Evolutionary conservation across 257 asterid genomes (phyloP), one percentile per base, ranked within the genome.

Genomic region (Capsicum chinense): DNA sequence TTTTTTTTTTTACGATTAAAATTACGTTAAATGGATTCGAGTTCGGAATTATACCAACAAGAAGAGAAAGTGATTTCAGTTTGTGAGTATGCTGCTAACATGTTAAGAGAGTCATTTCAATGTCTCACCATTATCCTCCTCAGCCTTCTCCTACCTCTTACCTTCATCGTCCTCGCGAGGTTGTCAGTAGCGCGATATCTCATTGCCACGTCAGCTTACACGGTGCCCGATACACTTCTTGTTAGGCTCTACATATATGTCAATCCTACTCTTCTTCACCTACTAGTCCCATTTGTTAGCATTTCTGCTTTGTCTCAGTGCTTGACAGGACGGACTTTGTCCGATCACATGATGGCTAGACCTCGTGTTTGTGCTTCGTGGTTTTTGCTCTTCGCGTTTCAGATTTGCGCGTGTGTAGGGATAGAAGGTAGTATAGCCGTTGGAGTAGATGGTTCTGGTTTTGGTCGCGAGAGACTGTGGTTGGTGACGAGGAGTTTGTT

Each of bases 111-210:
- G 56, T 52, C 88, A 8, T 93, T 90, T 66, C 94, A 85, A 58
- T 87, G 89, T 33, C 80, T 93, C 42, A 87, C 97, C 17, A 84
- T 83, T 70, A 83, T 90, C 79, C 91, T 92, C 69, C 97, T 93
- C 80, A 87, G 93, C 83, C 97, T 94, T 83, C 95, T 93, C 86
- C 94, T 93, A 79, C 98, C 97, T 52, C 93, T 93, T 79, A 92
- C 97, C 0, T 93, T 92, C 80, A 95, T 93, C 87, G 90, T 93
- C 89, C 93, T 92, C 69, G 91, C 96, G 33, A 90, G 96, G 64
- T 85, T 92, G 82, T 86, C 97, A 83, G 86, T 90, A 21, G 91
- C 92, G 0, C 88, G 85, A 5, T 78, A 78, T 78, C 50, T 78
- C 15, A 54, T 52, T 48, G 52, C 93, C 62, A 85, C 86, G 56